These are phyloP conservation scores for Azolla pinnata DNA, from an alignment of 75 land plant genomes.

Conservation along the genomic window DNA sequence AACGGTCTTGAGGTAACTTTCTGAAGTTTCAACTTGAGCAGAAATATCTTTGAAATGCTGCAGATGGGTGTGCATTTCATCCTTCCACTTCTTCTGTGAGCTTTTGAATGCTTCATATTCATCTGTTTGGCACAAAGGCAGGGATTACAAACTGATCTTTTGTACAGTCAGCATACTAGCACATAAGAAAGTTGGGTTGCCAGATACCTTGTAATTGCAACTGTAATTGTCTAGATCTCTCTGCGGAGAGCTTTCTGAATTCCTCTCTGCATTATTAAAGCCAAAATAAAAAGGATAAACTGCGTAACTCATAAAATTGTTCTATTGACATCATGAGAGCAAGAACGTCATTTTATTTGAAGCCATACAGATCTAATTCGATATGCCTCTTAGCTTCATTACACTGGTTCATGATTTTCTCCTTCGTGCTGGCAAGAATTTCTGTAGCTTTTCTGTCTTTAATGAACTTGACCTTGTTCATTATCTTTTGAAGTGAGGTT, in stretches of 20 bases:
- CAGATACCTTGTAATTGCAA: slow-evolving; percentile 1
- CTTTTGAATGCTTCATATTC: background rate
- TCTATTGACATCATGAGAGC: background rate
- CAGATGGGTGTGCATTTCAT: background rate
- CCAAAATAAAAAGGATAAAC: background rate
- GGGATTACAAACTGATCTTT: background rate
- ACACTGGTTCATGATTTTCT: background rate
- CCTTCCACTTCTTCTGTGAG: background rate
- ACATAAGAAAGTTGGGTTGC: background rate
- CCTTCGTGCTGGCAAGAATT: slow-evolving; percentile 1
- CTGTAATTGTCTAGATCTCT: background rate
- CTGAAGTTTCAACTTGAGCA: background rate
- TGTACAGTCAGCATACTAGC: background rate
- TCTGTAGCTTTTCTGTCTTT: background rate
- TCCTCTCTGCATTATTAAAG: background rate
- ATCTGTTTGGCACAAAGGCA: background rate
- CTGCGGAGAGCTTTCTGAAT: background rate
- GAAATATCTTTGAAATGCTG: slow-evolving; percentile 1
- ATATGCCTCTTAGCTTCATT: background rate
- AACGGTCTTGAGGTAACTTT: background rate
- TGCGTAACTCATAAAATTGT: background rate
- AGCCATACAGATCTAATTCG: background rate
- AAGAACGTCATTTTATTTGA: background rate
- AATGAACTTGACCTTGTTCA: background rate
- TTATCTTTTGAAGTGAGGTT: background rate